Evolutionary conservation across 805 yeast species (phyloP), one percentile per base, ranked within the genome.

Genomic region (Pichia membranifaciens): DNA sequence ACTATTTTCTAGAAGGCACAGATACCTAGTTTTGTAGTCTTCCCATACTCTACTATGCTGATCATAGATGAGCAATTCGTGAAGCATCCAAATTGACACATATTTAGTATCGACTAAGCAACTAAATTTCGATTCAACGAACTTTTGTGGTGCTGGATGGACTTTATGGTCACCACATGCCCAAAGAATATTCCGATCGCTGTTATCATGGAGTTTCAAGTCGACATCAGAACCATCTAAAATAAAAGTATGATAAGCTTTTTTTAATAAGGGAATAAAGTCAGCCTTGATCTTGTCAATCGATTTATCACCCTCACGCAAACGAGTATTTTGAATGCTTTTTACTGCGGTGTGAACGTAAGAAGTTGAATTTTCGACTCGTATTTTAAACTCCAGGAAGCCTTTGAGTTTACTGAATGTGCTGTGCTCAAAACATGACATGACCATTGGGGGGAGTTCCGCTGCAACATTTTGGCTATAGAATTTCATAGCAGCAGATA

Each of bases 341-440:
- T 65, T 68, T 25, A 69, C 47, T 38, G 66, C 50, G 13, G 67
- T 58, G 18, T 70, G 55, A 57, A 70, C 70, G 51, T 69, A 69
- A 8, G 75, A 66, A 29, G 74, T 51, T 1, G 95, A 86, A 43
- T 69, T 62, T 2, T 64, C 56, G 39, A 87, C 54, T 43, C 80
- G 70, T 12, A 62, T 57, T 15, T 78, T 78, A 53, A 90, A 80
- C 18, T 79, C 79, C 17, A 84, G 56, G 62, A 88, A 78, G 1
- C 88, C 83, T 25, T 73, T 70, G 16, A 88, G 57, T 59, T 88
- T 89, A 50, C 82, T 80, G 61, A 75, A 86, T 0, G 84, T 73
- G 18, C 74, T 71, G 21, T 73, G 71, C 33, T 80, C 76, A 54
- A 84, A 79, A 0, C 86, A 84, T 18, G 70, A 66, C 32, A 68